Evolutionary conservation across 2,329 filamentous ascomycete genomes (phyloP), one percentile per base, ranked within the genome.

Genomic region (Sporothrix dimorphospora): DNA sequence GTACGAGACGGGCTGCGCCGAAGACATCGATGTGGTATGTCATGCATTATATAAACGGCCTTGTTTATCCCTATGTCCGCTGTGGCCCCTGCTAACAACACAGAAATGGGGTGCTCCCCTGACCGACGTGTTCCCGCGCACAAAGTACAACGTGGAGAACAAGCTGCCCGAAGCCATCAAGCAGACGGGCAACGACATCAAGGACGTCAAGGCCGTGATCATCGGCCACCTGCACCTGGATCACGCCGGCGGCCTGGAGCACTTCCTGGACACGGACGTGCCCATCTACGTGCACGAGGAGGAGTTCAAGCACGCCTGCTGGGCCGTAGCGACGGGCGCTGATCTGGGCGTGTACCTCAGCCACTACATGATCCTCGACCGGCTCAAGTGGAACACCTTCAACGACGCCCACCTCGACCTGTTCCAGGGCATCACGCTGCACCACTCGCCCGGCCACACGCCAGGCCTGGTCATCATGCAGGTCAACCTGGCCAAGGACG

Each of bases 1-100:
- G 4, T 72, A 70, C 38, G 71, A 72, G 59, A 72, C 71, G 4
- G 71, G 71, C 11, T 72, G 71, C n/a, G 71, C 71, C 14, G 71
- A 72, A 40, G 67, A 72, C n/a, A 59, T 72, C 4, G 71, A 72
- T 3, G 71, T 70, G 38, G 55, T 61, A n/a, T 12, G 55, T 21
- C 4, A 8, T 61, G 19, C 27, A 8, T 5, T 30, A 1, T 9
- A 14, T 34, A 3, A 9, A 9, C 24, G 16, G 5, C 4, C 16
- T 19, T 7, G 2, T 16, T n/a, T 42, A 21, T 16, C 53, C 1
- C 3, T 34, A 6, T 34, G 30, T 34, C 30, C 30, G 3, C 12
- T 14, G 9, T 27, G 5, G 30, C 30, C 27, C 1, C 49, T 57
- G 19, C 34, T 61, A 19, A 61, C 55, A 4, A 4, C 11, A 30